phyloP scores from a whole-genome alignment of 2,329 filamentous ascomycete species.

The Magnaporthales sp. region DNA sequence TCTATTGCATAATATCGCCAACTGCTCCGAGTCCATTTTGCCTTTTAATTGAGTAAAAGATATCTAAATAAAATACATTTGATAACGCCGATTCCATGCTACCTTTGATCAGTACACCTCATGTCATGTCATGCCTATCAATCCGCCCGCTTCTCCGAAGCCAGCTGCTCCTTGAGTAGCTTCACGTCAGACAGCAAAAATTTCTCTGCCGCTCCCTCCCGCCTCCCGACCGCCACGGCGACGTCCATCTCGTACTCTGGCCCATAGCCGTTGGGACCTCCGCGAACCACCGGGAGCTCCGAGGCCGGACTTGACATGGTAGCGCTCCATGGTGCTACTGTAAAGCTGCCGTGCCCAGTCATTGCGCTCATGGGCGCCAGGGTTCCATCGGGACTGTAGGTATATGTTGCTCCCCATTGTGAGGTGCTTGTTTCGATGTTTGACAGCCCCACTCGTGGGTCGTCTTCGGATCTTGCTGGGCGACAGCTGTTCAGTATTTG shows the following conservation, averaged over 20 bases:
- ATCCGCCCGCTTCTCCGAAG: background rate
- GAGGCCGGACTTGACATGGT: background rate
- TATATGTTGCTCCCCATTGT: background rate
- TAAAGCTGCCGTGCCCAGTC: background rate
- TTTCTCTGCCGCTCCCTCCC: constrained; percentile 1
- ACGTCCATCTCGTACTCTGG: constrained; percentile 6
- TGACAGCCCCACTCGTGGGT: background rate
- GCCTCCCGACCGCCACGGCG: background rate
- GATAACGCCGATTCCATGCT: background rate
- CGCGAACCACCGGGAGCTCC: constrained; percentile 4
- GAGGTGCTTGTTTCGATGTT: background rate
- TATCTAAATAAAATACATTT: background rate
- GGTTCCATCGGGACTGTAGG: background rate
- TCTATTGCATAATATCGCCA: background rate
- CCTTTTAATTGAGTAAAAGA: background rate
- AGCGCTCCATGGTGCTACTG: constrained; percentile 3
- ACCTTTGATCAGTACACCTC: background rate
- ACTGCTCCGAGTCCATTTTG: background rate
- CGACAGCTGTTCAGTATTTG: background rate
- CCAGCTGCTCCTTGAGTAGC: background rate
- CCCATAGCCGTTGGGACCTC: constrained; percentile 4
- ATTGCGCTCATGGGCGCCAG: background rate
- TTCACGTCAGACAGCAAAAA: constrained; percentile 3
- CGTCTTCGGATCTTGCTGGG: background rate
- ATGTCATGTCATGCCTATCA: background rate